phyloP scores from a whole-genome alignment of 805 yeast species.

The Candida saitoana region DNA sequence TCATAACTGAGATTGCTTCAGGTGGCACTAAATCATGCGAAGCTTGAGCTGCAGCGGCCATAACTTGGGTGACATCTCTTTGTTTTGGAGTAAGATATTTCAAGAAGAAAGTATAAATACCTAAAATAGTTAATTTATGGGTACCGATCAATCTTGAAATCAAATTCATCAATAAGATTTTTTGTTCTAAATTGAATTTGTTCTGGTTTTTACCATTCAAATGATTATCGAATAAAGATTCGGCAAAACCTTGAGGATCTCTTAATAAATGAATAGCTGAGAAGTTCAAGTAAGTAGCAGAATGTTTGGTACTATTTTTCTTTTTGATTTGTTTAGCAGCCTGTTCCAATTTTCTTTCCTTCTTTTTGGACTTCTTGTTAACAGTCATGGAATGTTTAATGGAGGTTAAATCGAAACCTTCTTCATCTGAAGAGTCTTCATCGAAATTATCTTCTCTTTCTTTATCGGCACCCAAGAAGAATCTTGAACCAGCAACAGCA shows the following conservation, averaged over 20 bases:
- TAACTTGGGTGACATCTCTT: slow-evolving; percentile 85
- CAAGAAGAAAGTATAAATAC: slow-evolving; percentile 82
- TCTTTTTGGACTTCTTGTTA: slow-evolving; percentile 76
- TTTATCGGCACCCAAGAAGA: slow-evolving; percentile 92
- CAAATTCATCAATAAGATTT: slow-evolving; percentile 80
- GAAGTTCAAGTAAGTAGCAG: slow-evolving; percentile 76
- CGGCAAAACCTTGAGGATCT: slow-evolving; percentile 98
- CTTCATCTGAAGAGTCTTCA: slow-evolving; percentile 67
- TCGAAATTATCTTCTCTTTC: slow-evolving; percentile 84
- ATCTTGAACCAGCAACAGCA: slow-evolving; percentile 82
- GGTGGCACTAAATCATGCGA: slow-evolving; percentile 97
- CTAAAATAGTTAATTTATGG: slow-evolving; percentile 86
- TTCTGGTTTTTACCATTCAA: slow-evolving; percentile 65
- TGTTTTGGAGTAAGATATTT: slow-evolving; percentile 94
- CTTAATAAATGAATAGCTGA: slow-evolving; percentile 90
- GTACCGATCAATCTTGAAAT: slow-evolving; percentile 89
- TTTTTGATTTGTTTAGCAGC: slow-evolving; percentile 70
- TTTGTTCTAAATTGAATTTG: slow-evolving; percentile 80
- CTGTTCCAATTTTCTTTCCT: slow-evolving; percentile 72
- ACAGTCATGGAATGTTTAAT: slow-evolving; percentile 77
- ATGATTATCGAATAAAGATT: slow-evolving; percentile 68
- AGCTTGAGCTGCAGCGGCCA: slow-evolving; percentile 97
- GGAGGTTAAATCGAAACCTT: slow-evolving; percentile 65
- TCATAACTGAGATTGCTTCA: slow-evolving; percentile 72
- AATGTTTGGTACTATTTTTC: slow-evolving; percentile 50